Evolutionary conservation across 768 basidiomycete genomes (phyloP).

Genomic region (Kwoniella sp.): DNA sequence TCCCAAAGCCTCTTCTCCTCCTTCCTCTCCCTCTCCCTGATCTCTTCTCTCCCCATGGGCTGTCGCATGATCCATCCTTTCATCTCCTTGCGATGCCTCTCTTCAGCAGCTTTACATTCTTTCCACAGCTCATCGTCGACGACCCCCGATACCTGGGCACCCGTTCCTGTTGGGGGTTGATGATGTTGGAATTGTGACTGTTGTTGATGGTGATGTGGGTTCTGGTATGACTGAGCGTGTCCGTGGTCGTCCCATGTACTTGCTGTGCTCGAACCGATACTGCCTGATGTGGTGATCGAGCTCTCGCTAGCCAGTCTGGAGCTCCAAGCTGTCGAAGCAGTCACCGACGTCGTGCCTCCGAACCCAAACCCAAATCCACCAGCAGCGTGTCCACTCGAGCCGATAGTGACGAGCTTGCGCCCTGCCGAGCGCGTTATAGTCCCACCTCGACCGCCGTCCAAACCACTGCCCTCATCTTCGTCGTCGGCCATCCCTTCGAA

Average conservation of each 20-base stretch:
- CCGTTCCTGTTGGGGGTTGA: not conserved
- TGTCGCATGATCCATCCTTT: constrained; percentile 67
- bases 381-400: constrained; percentile 4
- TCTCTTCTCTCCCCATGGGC: not conserved
- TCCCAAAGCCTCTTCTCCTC: constrained; percentile 55
- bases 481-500: constrained; percentile 91
- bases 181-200: not conserved
- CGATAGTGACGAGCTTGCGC: constrained; percentile 18
- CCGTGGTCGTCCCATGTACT: constrained; percentile 1
- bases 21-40: constrained; percentile 33
- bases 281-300: constrained; percentile 50
- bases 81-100: constrained; percentile 80
- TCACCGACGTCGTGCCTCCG: not conserved
- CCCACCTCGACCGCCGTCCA: constrained; percentile 63
- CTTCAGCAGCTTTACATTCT: constrained; percentile 74
- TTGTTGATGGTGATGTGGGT: not conserved
- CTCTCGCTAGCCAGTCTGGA: constrained; percentile 23
- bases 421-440: constrained; percentile 70
- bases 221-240: not conserved
- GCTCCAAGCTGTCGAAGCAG: constrained; percentile 7
- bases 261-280: not conserved
- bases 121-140: constrained; percentile 68
- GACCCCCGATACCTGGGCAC: not conserved
- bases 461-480: constrained; percentile 73
- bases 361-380: not conserved